These are phyloP conservation scores for Suillus hirtellus DNA, from an alignment of 768 basidiomycete species.

Conservation along the genomic window DNA sequence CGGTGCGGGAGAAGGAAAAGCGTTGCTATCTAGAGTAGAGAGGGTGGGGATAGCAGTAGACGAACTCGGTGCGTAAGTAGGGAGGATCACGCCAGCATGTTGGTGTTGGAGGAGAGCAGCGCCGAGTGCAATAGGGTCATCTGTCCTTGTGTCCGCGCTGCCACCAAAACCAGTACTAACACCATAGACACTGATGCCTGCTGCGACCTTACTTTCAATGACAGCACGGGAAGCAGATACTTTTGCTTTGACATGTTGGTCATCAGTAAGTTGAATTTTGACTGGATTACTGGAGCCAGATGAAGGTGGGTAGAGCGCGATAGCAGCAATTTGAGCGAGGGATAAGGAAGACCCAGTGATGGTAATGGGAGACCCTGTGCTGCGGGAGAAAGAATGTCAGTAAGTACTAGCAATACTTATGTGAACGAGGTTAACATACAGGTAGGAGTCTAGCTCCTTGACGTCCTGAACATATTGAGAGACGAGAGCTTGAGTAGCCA, in stretches of 20 bases:
- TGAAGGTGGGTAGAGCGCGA: slow-evolving; percentile 60
- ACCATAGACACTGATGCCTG: slow-evolving; percentile 76
- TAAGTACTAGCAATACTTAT: not conserved
- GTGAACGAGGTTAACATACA: slow-evolving; percentile 38
- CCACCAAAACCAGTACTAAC: slow-evolving; percentile 87
- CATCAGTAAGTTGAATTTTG: slow-evolving; percentile 23
- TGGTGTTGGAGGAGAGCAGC: slow-evolving; percentile 86
- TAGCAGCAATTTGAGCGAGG: slow-evolving; percentile 75
- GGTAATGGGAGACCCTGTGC: slow-evolving; percentile 60
- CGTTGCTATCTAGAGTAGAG: not conserved
- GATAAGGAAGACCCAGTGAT: slow-evolving; percentile 73
- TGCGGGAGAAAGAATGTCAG: slow-evolving; percentile 26
- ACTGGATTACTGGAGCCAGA: slow-evolving; percentile 12
- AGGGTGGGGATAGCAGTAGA: slow-evolving; percentile 13
- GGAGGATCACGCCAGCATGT: slow-evolving; percentile 66
- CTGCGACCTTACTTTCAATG: slow-evolving; percentile 65
- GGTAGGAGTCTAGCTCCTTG: slow-evolving; percentile 64
- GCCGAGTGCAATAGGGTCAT: slow-evolving; percentile 70
- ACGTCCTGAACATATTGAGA: slow-evolving; percentile 57
- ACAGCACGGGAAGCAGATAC: slow-evolving; percentile 65
- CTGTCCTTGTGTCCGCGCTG: slow-evolving; percentile 84
- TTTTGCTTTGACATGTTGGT: slow-evolving; percentile 41
- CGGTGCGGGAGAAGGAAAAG: slow-evolving; percentile 43
- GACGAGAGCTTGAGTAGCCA: slow-evolving; percentile 38
- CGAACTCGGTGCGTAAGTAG: slow-evolving; percentile 42